Evolutionary conservation across 345 rosid genomes (phyloP), one percentile per base, ranked within the genome.

Genomic region (Eucalyptus marginata): DNA sequence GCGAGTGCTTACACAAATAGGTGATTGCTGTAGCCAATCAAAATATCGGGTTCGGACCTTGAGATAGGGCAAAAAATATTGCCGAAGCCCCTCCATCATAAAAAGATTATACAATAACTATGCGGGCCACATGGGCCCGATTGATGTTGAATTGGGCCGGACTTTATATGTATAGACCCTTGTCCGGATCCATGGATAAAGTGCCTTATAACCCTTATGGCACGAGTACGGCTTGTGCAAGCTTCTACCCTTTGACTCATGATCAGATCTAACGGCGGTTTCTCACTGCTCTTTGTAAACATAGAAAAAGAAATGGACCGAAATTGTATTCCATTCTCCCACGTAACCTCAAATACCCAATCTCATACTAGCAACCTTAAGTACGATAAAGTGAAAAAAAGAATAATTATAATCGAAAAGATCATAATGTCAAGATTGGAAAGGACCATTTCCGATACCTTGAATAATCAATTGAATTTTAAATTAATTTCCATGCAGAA

Each of bases 121-220:
- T 36, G 46, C 8, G 2, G 5, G 15, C 8, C 7, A 6, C 25
- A 3, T 4, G 76, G 40, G 22, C 5, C 10, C 8, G 2, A 29
- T 62, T 13, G 8, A 62, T 13, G 2, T 16, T 64, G 20, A 64
- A 64, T 64, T 4, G 40, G 76, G 36, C 40, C 2, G 2, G 5
- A 4, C 10, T 29, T 64, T 64, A 27, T 64, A n/a, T 64, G 4
- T 13, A n/a, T n/a, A n/a, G 5, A 64, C 5, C 16, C 15, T 62
- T 13, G 8, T 29, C 0, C 1, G 4, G 1, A 59, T 13, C 16
- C 2, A 29, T 0, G 1, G 3, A 13, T 4, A 62, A 62, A 62
- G 8, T 62, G 4, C 4, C 16, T 59, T 62, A 0, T 12, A 13
- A 59, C 4, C 0, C 16, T 29, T 24, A 0, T 56, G 3, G 1